Conservation (phyloP, 164 flowering plant genomes). For the Magnolia changhungtana region DNA sequence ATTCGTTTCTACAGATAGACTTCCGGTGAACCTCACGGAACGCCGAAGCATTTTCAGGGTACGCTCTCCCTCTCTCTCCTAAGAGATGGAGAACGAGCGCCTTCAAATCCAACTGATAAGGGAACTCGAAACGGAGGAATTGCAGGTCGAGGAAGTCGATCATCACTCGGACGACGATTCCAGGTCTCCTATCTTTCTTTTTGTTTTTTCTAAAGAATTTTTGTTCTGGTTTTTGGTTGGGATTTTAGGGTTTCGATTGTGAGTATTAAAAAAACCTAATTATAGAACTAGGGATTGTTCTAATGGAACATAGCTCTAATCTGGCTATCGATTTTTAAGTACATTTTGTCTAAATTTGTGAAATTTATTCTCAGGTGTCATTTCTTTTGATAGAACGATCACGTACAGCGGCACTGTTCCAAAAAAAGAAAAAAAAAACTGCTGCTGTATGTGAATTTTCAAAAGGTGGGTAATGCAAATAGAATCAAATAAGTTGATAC, state of each 20-base stretch:
- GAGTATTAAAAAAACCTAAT: not conserved
- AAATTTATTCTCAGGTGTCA: no score
- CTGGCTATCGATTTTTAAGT: not conserved
- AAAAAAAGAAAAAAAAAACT: no score
- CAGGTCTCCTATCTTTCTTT: slow-evolving; percentile 18
- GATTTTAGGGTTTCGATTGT: slow-evolving; percentile 14
- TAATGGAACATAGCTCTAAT: not conserved
- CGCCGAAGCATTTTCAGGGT: not conserved
- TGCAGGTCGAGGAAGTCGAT: slow-evolving; percentile 86
- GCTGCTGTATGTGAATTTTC: no score
- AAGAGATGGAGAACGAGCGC: slow-evolving; percentile 49
- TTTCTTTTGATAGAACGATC: no score
- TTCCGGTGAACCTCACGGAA: no score
- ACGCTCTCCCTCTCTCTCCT: not conserved
- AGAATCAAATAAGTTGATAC: no score
- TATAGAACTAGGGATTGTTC: not conserved
- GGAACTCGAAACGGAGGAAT: slow-evolving; percentile 76
- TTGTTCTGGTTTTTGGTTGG: not conserved
- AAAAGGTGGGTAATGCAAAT: no score
- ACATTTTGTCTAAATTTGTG: not conserved
- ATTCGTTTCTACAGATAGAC: no score
- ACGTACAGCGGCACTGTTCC: no score
- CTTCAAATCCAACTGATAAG: slow-evolving; percentile 73
- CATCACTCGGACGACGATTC: slow-evolving; percentile 23
- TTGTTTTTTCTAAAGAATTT: not conserved